Evolutionary conservation across 805 yeast species (phyloP).

Genomic region (Metschnikowia similis): DNA sequence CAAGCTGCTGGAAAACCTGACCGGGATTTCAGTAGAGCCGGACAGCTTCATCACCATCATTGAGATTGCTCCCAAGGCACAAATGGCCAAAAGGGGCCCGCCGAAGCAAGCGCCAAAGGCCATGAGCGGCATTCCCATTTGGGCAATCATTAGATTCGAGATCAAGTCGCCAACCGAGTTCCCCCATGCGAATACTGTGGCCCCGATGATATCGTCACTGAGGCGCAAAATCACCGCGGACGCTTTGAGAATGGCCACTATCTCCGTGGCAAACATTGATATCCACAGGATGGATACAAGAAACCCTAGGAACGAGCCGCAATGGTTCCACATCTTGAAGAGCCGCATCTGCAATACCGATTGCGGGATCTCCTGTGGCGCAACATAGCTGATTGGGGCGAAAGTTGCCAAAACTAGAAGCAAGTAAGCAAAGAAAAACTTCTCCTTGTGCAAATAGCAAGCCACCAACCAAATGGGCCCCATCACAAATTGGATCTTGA

Average conservation of each 20-base stretch:
- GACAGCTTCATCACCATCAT: constrained; percentile 10
- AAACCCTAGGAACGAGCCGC: constrained; percentile 55
- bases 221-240: constrained; percentile 56
- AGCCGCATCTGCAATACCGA: neutral
- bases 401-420: neutral
- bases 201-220: constrained; percentile 77
- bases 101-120: constrained; percentile 97
- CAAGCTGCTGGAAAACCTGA: constrained; percentile 13
- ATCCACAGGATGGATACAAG: constrained; percentile 63
- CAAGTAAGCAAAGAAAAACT: neutral
- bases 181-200: constrained; percentile 87
- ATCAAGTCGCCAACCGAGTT: constrained; percentile 89
- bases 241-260: constrained; percentile 60
- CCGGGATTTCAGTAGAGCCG: constrained; percentile 3
- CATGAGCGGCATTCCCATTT: constrained; percentile 79
- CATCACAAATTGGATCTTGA: constrained; percentile 7
- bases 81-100: constrained; percentile 76
- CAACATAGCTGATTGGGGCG: neutral
- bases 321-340: constrained; percentile 16
- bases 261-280: constrained; percentile 62
- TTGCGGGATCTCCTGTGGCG: neutral
- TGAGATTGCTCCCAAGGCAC: constrained; percentile 72
- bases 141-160: constrained; percentile 75
- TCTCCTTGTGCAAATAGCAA: constrained; percentile 3
- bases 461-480: constrained; percentile 6